Percentiles rank a stretch among this genome's conserved stretches.
These are phyloP conservation scores for Medicago ruthenica DNA, from an alignment of 306 rosid genomes.

Conservation along the genomic window DNA sequence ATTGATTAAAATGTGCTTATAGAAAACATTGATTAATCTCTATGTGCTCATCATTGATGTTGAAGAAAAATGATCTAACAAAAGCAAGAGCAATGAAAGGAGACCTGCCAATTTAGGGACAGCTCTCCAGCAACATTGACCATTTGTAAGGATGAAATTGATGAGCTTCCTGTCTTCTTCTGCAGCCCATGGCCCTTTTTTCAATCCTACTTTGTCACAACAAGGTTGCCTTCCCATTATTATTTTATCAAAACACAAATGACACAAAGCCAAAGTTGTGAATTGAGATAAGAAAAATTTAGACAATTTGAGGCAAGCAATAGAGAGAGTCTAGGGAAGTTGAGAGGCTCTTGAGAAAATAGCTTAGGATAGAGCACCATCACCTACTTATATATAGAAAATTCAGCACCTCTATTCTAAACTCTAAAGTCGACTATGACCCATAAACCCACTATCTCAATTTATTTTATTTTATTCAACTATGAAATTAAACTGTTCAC, in stretches of 20 bases:
- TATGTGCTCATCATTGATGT: background rate
- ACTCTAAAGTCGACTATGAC: conserved; percentile 35
- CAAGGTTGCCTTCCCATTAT: conserved; percentile 97
- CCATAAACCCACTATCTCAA: conserved; percentile 31
- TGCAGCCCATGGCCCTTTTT: conserved; percentile 91
- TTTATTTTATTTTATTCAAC: conserved; percentile 9
- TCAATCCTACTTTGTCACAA: conserved; percentile 98
- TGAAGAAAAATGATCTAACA: background rate
- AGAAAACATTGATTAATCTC: background rate
- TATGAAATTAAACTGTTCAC: background rate
- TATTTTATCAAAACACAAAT: conserved; percentile 21
- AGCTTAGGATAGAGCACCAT: conserved; percentile 41
- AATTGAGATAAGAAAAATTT: background rate
- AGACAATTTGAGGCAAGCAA: too few species aligned
- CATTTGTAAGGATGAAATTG: conserved; percentile 82
- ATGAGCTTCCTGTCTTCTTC: conserved; percentile 95
- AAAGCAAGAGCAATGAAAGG: conserved; percentile 6
- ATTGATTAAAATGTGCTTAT: background rate
- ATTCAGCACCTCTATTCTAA: conserved; percentile 28
- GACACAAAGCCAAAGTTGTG: background rate
- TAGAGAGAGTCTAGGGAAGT: conserved; percentile 24
- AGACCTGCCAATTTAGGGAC: conserved; percentile 95
- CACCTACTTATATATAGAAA: conserved; percentile 63
- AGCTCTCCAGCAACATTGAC: conserved; percentile 98
- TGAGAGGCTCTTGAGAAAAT: conserved; percentile 32